Base-by-base conservation (phyloP, 768 basidiomycete species). In the Cyclocybe cylindracea region DNA sequence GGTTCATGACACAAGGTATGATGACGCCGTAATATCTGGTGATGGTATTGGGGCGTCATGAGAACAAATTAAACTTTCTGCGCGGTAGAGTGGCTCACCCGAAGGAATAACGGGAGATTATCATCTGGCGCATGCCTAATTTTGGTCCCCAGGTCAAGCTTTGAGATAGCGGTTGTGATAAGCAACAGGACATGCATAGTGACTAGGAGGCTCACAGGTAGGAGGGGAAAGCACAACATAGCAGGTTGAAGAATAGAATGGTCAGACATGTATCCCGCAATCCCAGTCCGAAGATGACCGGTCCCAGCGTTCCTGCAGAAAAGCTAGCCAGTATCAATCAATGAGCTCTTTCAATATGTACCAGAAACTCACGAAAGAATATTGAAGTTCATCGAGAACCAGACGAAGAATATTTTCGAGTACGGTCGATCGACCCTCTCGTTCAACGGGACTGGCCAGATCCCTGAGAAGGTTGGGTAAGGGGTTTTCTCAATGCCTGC, bases 121-220 rank as follows among this genome's bases (percentile, higher is more conserved):
- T 83, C 89, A 94, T 91, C 59, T 93, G 91, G 11, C 94, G 79
- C 74, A 94, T 82, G 9, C 94, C 94, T 0, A 90, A 73, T 65
- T 84, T 86, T 0, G 93, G 89, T 13, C 94, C 91, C 82, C 89
- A 92, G 16, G 86, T 90, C 10, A 46, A 46, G 29, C 63, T 66
- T n/a, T 10, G n/a, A 11, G 14, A 48, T 18, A 13, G 4, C 6
- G 46, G 58, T 24, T 10, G 43, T 38, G 42, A 44, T 14, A 14
- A 6, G 8, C 9, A 34, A 5, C 10, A 13, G 14, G 10, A 38
- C 11, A 6, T 39, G 36, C 6, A 11, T 13, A 24, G n/a, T n/a
- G 11, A 39, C n/a, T 32, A 46, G 13, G 47, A 11, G 16, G 44
- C 70, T 54, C 43, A 85, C 82, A 88, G 66, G 60, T 87, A 89